Conservation (phyloP, 2,329 filamentous ascomycete species). For the Penicillium sp. region DNA sequence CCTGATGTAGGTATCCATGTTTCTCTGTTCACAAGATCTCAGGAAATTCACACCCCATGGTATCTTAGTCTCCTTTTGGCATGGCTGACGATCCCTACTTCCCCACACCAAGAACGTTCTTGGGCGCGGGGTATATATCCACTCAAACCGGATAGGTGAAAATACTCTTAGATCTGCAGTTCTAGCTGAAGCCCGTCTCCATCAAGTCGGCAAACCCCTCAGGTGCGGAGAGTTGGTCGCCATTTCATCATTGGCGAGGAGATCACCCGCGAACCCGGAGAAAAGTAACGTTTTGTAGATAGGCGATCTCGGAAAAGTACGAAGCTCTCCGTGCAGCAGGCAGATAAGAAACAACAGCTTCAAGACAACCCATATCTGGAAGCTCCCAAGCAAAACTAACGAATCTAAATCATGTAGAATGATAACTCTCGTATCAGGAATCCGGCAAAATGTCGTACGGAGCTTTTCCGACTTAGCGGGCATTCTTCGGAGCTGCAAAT, state of each 20-base stretch:
- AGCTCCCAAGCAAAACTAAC: not conserved
- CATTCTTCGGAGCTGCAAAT: not conserved
- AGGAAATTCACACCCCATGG: not conserved
- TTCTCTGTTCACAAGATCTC: too few species aligned
- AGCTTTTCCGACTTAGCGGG: not conserved
- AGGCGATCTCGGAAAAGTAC: not conserved
- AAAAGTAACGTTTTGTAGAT: not conserved
- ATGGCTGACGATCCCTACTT: not conserved
- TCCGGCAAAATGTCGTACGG: not conserved
- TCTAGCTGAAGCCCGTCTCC: not conserved
- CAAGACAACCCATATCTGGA: not conserved
- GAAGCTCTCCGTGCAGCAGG: not conserved
- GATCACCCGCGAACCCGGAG: constrained; percentile 2
- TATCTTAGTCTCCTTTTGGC: not conserved
- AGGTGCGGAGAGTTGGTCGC: not conserved
- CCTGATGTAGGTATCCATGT: too few species aligned
- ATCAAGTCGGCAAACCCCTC: not conserved
- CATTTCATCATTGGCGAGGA: not conserved
- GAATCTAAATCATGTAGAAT: not conserved
- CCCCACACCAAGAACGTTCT: not conserved
- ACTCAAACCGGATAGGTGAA: constrained; percentile 5
- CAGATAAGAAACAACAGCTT: not conserved
- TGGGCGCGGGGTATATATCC: constrained; percentile 5
- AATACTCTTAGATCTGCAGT: constrained; percentile 3
- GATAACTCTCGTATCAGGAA: not conserved